Conservation (phyloP, 148 eudicot species). For the Mesembryanthemum crystallinum region DNA sequence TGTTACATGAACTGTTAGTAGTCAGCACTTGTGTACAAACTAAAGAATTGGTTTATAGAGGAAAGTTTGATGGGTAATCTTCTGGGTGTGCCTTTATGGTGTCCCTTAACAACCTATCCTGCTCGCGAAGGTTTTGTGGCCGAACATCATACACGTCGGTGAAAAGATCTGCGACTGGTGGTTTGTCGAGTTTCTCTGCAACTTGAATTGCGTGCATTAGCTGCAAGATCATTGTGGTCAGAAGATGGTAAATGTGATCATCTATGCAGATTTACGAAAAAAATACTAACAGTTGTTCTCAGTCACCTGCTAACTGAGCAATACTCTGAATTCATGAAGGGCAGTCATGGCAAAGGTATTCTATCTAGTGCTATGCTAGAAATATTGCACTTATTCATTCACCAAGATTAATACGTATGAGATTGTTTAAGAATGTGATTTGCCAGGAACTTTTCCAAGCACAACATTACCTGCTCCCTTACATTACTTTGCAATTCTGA, state of each 20-base stretch:
- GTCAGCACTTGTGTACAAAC: neutral
- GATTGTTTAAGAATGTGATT: neutral
- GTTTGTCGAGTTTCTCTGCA: slow-evolving; percentile 64
- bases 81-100: slow-evolving; percentile 31
- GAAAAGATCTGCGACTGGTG: slow-evolving; percentile 56
- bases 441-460: neutral
- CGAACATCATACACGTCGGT: slow-evolving; percentile 57
- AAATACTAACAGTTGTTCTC: neutral
- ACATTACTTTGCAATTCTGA: slow-evolving; percentile 39
- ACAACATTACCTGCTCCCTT: slow-evolving; percentile 56
- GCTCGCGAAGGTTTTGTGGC: slow-evolving; percentile 48
- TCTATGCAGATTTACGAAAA: neutral
- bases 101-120: slow-evolving; percentile 38
- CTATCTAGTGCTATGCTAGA: neutral
- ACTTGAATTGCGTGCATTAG: slow-evolving; percentile 58
- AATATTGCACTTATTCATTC: neutral
- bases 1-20: neutral
- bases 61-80: slow-evolving; percentile 41
- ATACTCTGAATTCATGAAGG: neutral
- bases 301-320: neutral
- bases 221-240: slow-evolving; percentile 30
- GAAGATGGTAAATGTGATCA: neutral
- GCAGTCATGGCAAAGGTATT: neutral
- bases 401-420: neutral
- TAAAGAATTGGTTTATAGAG: slow-evolving; percentile 19